Evolutionary conservation across 2,329 filamentous ascomycete genomes (phyloP).

Genomic region (Phyllosticta ampelicida): DNA sequence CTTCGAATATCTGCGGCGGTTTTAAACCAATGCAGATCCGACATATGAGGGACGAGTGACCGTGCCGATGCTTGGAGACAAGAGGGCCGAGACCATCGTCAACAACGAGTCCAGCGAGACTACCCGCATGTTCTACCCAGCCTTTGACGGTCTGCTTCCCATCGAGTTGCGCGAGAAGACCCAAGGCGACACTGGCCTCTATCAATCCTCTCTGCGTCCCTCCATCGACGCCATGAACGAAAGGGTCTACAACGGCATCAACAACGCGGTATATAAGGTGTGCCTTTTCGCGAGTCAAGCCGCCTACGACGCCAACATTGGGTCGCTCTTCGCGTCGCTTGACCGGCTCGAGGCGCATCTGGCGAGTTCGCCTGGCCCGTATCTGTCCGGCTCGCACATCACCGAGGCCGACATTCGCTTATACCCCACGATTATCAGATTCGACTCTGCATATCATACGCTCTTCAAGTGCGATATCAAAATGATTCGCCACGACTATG

Average conservation of each 20-base stretch:
- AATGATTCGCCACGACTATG: slow-evolving; percentile 52
- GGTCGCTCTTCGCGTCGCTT: slow-evolving; percentile 61
- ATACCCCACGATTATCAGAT: slow-evolving; percentile 26
- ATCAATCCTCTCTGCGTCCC: slow-evolving; percentile 50
- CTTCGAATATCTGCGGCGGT: slow-evolving; percentile 38
- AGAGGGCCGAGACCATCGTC: slow-evolving; percentile 37
- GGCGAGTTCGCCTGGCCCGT: slow-evolving; percentile 41
- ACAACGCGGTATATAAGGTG: slow-evolving; percentile 46
- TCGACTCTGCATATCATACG: slow-evolving; percentile 55
- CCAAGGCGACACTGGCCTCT: slow-evolving; percentile 49
- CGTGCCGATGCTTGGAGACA: slow-evolving; percentile 67
- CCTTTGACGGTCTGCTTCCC: slow-evolving; percentile 20
- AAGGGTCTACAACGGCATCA: slow-evolving; percentile 62
- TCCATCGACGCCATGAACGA: slow-evolving; percentile 66
- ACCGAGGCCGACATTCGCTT: slow-evolving; percentile 78
- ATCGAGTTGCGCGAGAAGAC: slow-evolving; percentile 47
- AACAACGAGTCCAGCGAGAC: slow-evolving; percentile 26
- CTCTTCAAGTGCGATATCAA: slow-evolving; percentile 67
- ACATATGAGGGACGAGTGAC: slow-evolving; percentile 51
- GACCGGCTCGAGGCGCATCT: slow-evolving; percentile 67
- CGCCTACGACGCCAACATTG: slow-evolving; percentile 69
- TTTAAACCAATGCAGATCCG: slow-evolving; percentile 62
- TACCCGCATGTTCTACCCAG: slow-evolving; percentile 23
- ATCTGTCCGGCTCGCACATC: slow-evolving; percentile 61
- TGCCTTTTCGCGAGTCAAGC: slow-evolving; percentile 77